Evolutionary conservation across 495 filamentous ascomycete genomes (phyloP), one percentile per base, ranked within the genome.

Genomic region (Bryoglossum gracile): DNA sequence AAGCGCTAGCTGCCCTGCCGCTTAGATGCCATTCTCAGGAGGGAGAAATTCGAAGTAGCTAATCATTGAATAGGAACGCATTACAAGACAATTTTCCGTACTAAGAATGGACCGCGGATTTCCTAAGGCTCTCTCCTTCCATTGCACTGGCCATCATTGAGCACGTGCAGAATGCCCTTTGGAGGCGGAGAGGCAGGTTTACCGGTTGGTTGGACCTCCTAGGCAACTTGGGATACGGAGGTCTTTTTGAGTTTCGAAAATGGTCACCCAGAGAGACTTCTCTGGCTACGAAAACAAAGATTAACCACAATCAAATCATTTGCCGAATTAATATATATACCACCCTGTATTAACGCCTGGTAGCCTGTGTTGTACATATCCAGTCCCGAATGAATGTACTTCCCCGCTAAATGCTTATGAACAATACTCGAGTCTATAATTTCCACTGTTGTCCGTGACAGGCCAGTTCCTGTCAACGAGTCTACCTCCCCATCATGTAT

Each of bases 401-500:
- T 30, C 43, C 19, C 17, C 43, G 41, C 41, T 44, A 36, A 36
- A 46, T 46, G 43, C 43, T 35, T 46, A 36, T 22, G 30, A 1
- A 46, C 22, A 35, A 24, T n/a, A 11, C 17, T 14, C 9, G 9
- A 21, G 14, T 24, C 21, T 30, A 6, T 32, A 30, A 17, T 17
- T 32, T 6, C 23, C 32, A 14, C 38, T 25, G 16, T 23, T 17
- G 32, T 10, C 41, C 18, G 13, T 4, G 14, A 32, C 4, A 8
- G 3, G 18, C 2, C 2, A 32, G 10, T 14, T 8, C 8, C 14
- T 23, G 4, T 32, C 0, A 13, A 23, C 9, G 3, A 16, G 18
- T 8, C 37, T 53, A 56, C 23, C 48, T 53, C 32, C 65, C 62
- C 13, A 78, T 47, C 75, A 78, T 78, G 49, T 76, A 78, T 9